Evolutionary conservation across 1,284 basidiomycete species (phyloP), one percentile per base, ranked within the genome.

Genomic region (Ganoderma meredithae): DNA sequence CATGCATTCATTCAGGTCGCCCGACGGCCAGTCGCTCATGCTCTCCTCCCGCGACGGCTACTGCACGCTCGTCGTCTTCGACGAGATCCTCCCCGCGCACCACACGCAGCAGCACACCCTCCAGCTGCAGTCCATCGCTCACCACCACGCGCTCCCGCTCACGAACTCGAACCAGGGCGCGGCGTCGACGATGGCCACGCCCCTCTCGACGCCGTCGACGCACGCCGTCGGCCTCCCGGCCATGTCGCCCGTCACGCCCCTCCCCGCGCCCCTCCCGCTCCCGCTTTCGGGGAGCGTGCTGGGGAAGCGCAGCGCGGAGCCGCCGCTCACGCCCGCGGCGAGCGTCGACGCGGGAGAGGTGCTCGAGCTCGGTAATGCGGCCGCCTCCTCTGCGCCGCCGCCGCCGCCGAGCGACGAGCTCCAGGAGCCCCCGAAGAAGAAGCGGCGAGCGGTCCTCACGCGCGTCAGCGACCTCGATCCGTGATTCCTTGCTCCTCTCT

Each of bases 41-140:
- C 88, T 99, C 58, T 94, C 96, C 0, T 95, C 96, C 0, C 90
- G 95, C 39, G 97, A 99, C 78, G 97, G 97, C 1, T 99, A 99
- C 81, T 99, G 98, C 82, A 98, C 97, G 0, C 88, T 98, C 67
- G 88, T 98, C 66, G 90, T 93, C 40, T 93, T 97, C 73, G 94
- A 95, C 76, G 97, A 99, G 80, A 91, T 98, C 62, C 88, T 98
- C 1, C 88, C 93, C 0, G 88, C 91, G 2, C 88, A 96, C 77
- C 91, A 95, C 69, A 95, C 91, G 0, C 95, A 97, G 76, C 95
- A 96, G 76, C 92, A 94, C 70, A 89, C 92, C 6, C 86, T 96
- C 10, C 95, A 96, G 79, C 83, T 96, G 44, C 92, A 94, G 74
- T 91, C 93, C 33, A 95, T 96, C 69, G 95, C 95, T 10, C 91